Conservation (phyloP, 2,329 filamentous ascomycete species). For the Exophiala dermatitidis region DNA sequence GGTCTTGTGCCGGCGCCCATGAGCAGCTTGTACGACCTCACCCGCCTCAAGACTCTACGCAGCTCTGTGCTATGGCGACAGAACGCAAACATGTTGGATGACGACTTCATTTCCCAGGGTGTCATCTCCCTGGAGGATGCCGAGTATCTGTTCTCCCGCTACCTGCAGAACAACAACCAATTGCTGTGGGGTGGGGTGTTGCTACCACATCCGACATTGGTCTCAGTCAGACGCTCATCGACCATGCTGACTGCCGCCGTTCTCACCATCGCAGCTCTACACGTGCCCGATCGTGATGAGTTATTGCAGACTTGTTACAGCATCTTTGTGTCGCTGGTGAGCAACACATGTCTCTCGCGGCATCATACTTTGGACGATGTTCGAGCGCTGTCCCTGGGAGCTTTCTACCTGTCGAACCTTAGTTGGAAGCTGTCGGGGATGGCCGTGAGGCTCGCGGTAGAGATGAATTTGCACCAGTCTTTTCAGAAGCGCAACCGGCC, state of each 20-base stretch:
- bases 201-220: conserved; percentile 44
- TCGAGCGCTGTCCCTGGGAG: conserved; percentile 52
- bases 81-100: not conserved
- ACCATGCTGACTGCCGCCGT: conserved; percentile 49
- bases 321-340: conserved; percentile 51
- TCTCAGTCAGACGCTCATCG: conserved; percentile 47
- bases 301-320: conserved; percentile 49
- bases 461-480: conserved; percentile 49
- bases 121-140: conserved; percentile 44
- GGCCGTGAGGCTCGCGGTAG: conserved; percentile 51
- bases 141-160: conserved; percentile 46
- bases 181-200: conserved; percentile 48
- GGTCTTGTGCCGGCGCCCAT: conserved; percentile 37
- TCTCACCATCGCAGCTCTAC: conserved; percentile 51
- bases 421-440: conserved; percentile 56
- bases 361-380: conserved; percentile 52
- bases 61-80: conserved; percentile 23
- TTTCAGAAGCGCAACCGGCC: conserved; percentile 44
- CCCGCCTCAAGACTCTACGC: conserved; percentile 45
- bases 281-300: conserved; percentile 47
- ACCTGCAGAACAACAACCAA: conserved; percentile 46
- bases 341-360: conserved; percentile 50
- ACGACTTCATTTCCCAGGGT: conserved; percentile 47
- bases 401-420: conserved; percentile 56
- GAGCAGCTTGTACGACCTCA: conserved; percentile 40